Percentiles rank a stretch among this genome's conserved stretches.
These are phyloP conservation scores for Gautieria morchelliformis DNA, from an alignment of 768 basidiomycete species.

Conservation along the genomic window DNA sequence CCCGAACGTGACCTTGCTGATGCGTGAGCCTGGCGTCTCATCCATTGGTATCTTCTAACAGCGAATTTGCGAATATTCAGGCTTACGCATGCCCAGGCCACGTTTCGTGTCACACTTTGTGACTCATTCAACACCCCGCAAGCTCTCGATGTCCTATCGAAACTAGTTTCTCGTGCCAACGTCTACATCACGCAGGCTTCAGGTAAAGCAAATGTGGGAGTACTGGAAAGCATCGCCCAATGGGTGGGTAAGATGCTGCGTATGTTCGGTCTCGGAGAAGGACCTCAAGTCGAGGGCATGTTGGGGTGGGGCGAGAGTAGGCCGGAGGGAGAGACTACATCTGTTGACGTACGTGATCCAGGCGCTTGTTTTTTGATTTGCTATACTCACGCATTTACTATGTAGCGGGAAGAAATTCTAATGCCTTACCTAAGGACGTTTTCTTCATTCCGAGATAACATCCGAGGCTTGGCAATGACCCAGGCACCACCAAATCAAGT, in stretches of 20 bases:
- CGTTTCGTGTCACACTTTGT: slow-evolving; percentile 80
- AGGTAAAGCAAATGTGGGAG: slow-evolving; percentile 46
- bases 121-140: slow-evolving; percentile 96
- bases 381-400: not conserved
- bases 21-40: slow-evolving; percentile 33
- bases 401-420: slow-evolving; percentile 71
- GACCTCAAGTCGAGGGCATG: slow-evolving; percentile 37
- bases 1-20: slow-evolving; percentile 60
- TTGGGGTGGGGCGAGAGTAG: slow-evolving; percentile 80
- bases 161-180: slow-evolving; percentile 79
- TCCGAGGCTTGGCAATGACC: slow-evolving; percentile 72
- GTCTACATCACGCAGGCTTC: slow-evolving; percentile 63
- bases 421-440: slow-evolving; percentile 84
- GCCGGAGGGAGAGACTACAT: slow-evolving; percentile 25
- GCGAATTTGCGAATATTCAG: not conserved
- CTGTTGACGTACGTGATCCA: slow-evolving; percentile 24
- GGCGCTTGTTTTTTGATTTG: not conserved
- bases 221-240: slow-evolving; percentile 45
- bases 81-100: slow-evolving; percentile 42
- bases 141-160: slow-evolving; percentile 66
- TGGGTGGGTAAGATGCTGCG: slow-evolving; percentile 43
- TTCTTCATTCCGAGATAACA: slow-evolving; percentile 85
- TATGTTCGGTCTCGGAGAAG: slow-evolving; percentile 73
- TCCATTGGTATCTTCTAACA: slow-evolving; percentile 5
- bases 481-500: slow-evolving; percentile 70